Evolutionary conservation across 139 green algal genomes (phyloP), one percentile per base, ranked within the genome.

Genomic region (Chlamydomonas asymmetrica): DNA sequence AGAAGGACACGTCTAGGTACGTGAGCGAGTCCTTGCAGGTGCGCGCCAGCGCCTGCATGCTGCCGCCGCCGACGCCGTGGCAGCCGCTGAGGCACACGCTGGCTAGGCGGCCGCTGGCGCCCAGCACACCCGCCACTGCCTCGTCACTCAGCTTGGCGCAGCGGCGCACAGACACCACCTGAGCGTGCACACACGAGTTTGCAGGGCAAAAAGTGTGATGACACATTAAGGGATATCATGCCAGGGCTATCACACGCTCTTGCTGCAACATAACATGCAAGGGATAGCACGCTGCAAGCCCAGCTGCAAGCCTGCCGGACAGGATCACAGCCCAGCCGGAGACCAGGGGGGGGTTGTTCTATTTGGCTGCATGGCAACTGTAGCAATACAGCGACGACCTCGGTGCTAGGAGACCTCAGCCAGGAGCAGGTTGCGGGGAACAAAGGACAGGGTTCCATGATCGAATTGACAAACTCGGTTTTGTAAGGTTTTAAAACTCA

Each of bases 71-170:
- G 56, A 68, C 70, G 5, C 40, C 40, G 29, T 40, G 10, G 25
- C 59, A 56, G 5, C 70, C 70, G 41, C 56, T 68, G 23, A 76
- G 70, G 3, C 13, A 29, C 41, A 92, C 61, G 40, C 59, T 54
- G 32, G 34, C 68, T 63, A 93, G 54, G 34, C 45, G 63, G 52
- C 82, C 73, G n/a, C n/a, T n/a, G 7, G 56, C 27, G 37, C 70
- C 37, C 18, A 80, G 79, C 23, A 88, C 54, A 16, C 64, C 57
- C 0, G 79, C 72, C 5, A 93, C 32, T 4, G 73, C 79, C 9
- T n/a, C 75, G 59, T 91, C 85, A 4, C 69, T 76, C 29, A 92
- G 68, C 7, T 49, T 50, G 13, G 20, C 34, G 75, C 86, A 92
- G 50, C 86, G 73, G 13, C 80, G 74, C 39, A 89, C 69, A 0